Evolutionary conservation across 495 filamentous ascomycete species (phyloP).

Genomic region (Durotheca rogersii): DNA sequence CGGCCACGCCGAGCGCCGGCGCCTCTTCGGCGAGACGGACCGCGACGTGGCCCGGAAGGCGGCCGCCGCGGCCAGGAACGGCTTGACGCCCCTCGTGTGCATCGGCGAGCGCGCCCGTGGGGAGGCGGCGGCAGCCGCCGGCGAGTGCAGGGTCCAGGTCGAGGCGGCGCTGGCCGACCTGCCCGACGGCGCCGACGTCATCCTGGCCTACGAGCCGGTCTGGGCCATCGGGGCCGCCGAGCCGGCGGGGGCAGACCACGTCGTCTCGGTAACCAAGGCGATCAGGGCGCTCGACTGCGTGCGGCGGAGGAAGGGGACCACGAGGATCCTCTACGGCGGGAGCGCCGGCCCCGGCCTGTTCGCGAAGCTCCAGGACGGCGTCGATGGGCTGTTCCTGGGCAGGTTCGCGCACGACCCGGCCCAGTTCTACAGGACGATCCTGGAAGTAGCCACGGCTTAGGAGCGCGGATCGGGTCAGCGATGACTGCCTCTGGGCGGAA

Average conservation of each 20-base stretch:
- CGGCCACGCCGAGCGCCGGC: slow-evolving; percentile 73
- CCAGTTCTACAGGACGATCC: slow-evolving; percentile 64
- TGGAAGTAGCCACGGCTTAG: slow-evolving; percentile 57
- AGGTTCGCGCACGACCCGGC: slow-evolving; percentile 75
- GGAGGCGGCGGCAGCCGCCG: slow-evolving; percentile 55
- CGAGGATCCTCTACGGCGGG: slow-evolving; percentile 75
- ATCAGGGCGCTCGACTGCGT: slow-evolving; percentile 53
- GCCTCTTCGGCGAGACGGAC: slow-evolving; percentile 72
- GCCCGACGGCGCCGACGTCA: slow-evolving; percentile 61
- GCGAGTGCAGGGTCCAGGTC: slow-evolving; percentile 66
- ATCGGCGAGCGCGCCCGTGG: slow-evolving; percentile 65
- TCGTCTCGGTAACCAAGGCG: slow-evolving; percentile 64
- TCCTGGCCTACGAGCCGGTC: slow-evolving; percentile 85
- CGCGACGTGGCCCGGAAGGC: slow-evolving; percentile 64
- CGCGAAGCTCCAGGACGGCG: slow-evolving; percentile 60
- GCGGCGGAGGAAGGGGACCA: slow-evolving; percentile 45
- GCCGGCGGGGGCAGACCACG: slow-evolving; percentile 72
- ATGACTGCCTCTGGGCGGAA: no score
- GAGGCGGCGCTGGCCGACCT: slow-evolving; percentile 59
- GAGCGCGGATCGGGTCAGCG: neutral
- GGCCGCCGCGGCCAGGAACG: slow-evolving; percentile 61
- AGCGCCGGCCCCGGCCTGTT: slow-evolving; percentile 78
- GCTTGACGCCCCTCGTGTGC: slow-evolving; percentile 76
- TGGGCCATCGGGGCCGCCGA: slow-evolving; percentile 79
- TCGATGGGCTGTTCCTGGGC: slow-evolving; percentile 82